A percentile compares a stretch with the other conserved stretches of the same genome.
These are phyloP conservation scores for Aspergillus bridgeri DNA, from an alignment of 495 filamentous ascomycete species.

Conservation along the genomic window DNA sequence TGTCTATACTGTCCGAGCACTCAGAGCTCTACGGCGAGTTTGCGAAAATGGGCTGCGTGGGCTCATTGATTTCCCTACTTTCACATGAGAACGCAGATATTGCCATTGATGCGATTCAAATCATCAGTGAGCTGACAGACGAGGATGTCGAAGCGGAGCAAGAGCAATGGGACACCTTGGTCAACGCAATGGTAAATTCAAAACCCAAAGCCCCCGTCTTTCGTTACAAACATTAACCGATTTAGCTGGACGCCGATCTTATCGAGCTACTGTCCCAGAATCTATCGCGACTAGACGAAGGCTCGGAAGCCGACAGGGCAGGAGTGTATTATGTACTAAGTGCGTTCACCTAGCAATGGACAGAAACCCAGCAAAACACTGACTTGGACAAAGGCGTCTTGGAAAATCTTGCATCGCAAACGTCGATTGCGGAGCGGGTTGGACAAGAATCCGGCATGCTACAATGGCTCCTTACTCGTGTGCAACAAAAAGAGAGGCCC, in stretches of 20 bases:
- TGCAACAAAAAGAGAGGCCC: slow-evolving; percentile 57
- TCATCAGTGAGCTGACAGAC: slow-evolving; percentile 88
- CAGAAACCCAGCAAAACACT: slow-evolving; percentile 7
- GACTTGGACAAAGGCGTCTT: slow-evolving; percentile 51
- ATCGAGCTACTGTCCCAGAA: slow-evolving; percentile 81
- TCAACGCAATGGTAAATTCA: slow-evolving; percentile 66
- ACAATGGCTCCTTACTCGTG: slow-evolving; percentile 71
- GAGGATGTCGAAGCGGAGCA: slow-evolving; percentile 86
- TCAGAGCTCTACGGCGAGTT: slow-evolving; percentile 83
- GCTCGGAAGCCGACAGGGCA: slow-evolving; percentile 68
- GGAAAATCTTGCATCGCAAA: slow-evolving; percentile 79
- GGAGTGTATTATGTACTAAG: slow-evolving; percentile 85
- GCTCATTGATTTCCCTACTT: slow-evolving; percentile 72
- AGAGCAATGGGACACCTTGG: slow-evolving; percentile 77
- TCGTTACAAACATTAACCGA: slow-evolving; percentile 20
- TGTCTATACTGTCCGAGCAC: slow-evolving; percentile 86
- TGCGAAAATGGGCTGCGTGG: slow-evolving; percentile 70
- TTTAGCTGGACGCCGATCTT: slow-evolving; percentile 69
- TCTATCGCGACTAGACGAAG: slow-evolving; percentile 78
- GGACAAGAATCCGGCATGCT: slow-evolving; percentile 63
- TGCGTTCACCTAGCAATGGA: slow-evolving; percentile 16
- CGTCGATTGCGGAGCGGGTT: slow-evolving; percentile 63
- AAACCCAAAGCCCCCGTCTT: too few relatives aligned
- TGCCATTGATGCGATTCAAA: slow-evolving; percentile 86
- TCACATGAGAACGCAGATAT: slow-evolving; percentile 98